A percentile compares a stretch with the other conserved stretches of the same genome.
Conservation (phyloP, 2,329 filamentous ascomycete species). For the Huntiella decipiens region DNA sequence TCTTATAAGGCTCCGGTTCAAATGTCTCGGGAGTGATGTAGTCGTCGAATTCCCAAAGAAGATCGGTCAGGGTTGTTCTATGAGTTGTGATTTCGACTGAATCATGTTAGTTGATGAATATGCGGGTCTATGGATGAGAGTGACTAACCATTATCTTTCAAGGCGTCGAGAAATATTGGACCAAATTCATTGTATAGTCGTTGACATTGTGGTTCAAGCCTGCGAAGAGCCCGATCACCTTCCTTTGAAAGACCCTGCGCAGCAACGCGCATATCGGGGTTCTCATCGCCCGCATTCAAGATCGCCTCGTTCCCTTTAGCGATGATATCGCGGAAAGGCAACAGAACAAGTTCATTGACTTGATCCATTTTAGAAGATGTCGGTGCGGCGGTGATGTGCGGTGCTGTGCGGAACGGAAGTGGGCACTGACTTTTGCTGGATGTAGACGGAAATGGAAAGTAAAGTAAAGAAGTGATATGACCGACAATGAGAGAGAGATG, state of each 20-base stretch:
- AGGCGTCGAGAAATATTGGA: constrained; percentile 27
- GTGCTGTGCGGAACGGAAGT: no score
- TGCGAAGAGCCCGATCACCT: constrained; percentile 29
- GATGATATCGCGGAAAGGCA: constrained; percentile 33
- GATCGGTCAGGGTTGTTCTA: constrained; percentile 27
- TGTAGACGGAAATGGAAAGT: not conserved
- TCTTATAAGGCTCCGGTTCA: constrained; percentile 28
- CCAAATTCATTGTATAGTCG: constrained; percentile 30
- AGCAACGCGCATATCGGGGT: constrained; percentile 29
- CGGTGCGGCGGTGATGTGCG: not conserved
- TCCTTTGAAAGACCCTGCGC: constrained; percentile 28
- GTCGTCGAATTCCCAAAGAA: constrained; percentile 40
- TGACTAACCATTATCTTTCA: constrained; percentile 34
- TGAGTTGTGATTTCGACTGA: constrained; percentile 31
- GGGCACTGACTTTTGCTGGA: not conserved
- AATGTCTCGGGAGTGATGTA: constrained; percentile 30
- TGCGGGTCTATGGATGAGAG: no score
- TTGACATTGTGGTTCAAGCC: constrained; percentile 31
- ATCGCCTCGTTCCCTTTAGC: constrained; percentile 29
- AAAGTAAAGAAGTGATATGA: no score
- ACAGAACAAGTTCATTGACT: constrained; percentile 26
- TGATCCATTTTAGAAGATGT: constrained; percentile 19
- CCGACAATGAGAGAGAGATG: no score
- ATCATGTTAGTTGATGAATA: not conserved
- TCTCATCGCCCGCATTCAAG: constrained; percentile 26